Percentiles rank a stretch among this genome's conserved stretches.
These are phyloP conservation scores for Pharus latifolius DNA, from an alignment of 176 grass and related monocot species.

Conservation along the genomic window DNA sequence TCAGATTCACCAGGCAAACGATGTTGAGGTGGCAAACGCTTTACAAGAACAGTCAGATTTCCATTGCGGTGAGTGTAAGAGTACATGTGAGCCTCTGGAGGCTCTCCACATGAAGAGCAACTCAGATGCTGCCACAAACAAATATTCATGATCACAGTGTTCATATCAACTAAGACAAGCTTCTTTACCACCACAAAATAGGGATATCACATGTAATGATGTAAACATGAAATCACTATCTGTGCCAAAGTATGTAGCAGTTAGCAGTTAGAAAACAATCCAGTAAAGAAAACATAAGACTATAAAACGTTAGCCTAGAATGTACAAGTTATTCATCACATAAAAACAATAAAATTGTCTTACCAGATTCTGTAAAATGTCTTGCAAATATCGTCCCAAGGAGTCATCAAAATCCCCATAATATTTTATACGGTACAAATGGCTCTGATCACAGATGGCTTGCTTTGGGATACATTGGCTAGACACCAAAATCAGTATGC, in stretches of 20 bases:
- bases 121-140: conserved; percentile 43
- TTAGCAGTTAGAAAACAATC: neutral
- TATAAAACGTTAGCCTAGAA: neutral
- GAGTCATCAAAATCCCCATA: conserved; percentile 80
- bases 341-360: neutral
- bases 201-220: neutral
- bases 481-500: conserved; percentile 75
- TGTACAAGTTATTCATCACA: neutral
- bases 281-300: neutral
- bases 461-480: conserved; percentile 71
- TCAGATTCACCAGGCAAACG: conserved; percentile 55
- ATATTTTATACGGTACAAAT: conserved; percentile 78
- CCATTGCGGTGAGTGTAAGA: conserved; percentile 78
- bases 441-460: conserved; percentile 66
- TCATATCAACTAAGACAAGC: neutral
- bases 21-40: conserved; percentile 26
- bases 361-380: conserved; percentile 83
- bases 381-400: conserved; percentile 73
- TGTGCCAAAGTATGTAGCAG: neutral
- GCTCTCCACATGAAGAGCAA: conserved; percentile 77
- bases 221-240: neutral
- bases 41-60: conserved; percentile 70
- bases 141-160: neutral
- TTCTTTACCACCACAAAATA: neutral
- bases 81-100: conserved; percentile 70